Conservation (phyloP, 768 basidiomycete species). For the Tulasnella sp. region DNA sequence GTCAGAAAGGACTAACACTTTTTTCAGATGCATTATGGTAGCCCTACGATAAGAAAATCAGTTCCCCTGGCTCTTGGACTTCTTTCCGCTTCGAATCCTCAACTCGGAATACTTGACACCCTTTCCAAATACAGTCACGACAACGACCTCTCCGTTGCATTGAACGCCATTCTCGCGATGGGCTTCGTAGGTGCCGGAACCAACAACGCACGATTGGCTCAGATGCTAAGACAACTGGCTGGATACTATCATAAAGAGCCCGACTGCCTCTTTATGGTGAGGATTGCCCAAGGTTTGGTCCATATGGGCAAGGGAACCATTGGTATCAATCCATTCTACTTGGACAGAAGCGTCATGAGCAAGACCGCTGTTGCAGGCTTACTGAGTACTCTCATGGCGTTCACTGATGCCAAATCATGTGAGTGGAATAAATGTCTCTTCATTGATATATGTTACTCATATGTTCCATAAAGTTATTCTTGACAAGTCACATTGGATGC, state of each 20-base stretch:
- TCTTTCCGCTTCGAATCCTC: constrained; percentile 90
- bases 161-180: constrained; percentile 98
- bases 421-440: constrained; percentile 28
- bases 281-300: constrained; percentile 91
- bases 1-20: neutral
- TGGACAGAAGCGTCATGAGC: constrained; percentile 80
- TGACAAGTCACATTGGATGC: constrained; percentile 97
- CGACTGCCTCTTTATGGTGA: constrained; percentile 90
- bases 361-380: constrained; percentile 81
- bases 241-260: constrained; percentile 98
- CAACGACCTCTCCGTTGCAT: constrained; percentile 89
- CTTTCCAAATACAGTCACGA: constrained; percentile 99
- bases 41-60: constrained; percentile 78
- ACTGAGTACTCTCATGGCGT: constrained; percentile 75
- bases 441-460: constrained; percentile 7
- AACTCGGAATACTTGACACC: constrained; percentile 86
- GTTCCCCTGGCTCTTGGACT: constrained; percentile 93
- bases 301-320: constrained; percentile 99
- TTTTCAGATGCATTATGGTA: constrained; percentile 94
- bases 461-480: constrained; percentile 52
- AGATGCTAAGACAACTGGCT: constrained; percentile 93
- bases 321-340: constrained; percentile 92
- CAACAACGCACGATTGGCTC: constrained; percentile 94
- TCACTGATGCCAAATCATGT: constrained; percentile 91
- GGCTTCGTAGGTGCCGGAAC: constrained; percentile 95